Conservation (phyloP, 2,329 filamentous ascomycete species). For the Plectosphaerella plurivora region DNA sequence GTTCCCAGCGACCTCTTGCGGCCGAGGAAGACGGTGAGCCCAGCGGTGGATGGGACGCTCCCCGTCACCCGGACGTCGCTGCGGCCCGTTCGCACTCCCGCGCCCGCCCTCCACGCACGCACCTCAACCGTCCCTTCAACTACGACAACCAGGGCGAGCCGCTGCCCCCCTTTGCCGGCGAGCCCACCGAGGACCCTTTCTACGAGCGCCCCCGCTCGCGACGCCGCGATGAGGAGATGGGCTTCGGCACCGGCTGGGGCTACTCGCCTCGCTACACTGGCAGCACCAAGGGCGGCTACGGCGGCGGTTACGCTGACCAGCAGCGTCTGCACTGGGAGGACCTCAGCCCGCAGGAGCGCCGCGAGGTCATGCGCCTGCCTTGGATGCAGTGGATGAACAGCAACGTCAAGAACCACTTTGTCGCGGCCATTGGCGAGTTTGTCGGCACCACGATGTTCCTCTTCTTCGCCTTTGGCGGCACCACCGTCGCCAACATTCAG, state of each 20-base stretch:
- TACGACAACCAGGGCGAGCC: conserved; percentile 9
- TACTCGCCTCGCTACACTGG: conserved; percentile 5
- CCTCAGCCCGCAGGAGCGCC: conserved; percentile 32
- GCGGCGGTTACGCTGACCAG: conserved; percentile 6
- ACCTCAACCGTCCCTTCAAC: conserved; percentile 9
- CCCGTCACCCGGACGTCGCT: conserved; percentile 7
- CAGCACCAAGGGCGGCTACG: conserved; percentile 3
- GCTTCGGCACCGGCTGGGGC: not conserved
- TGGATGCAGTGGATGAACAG: conserved; percentile 43
- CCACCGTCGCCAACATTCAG: conserved; percentile 33
- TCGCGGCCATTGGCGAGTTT: conserved; percentile 32
- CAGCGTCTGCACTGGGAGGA: conserved; percentile 30
- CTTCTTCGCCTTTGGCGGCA: conserved; percentile 37
- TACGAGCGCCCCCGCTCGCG: conserved; percentile 7
- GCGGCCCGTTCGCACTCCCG: conserved; percentile 7
- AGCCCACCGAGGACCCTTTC: conserved; percentile 9
- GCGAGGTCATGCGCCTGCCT: conserved; percentile 37
- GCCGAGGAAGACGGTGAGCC: conserved; percentile 9
- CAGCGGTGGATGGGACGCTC: conserved; percentile 7
- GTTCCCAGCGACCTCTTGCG: conserved; percentile 5
- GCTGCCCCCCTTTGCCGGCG: conserved; percentile 4
- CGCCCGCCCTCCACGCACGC: conserved; percentile 8
- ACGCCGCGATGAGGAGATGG: conserved; percentile 11
- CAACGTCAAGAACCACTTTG: conserved; percentile 37
- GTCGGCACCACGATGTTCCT: conserved; percentile 38